A percentile compares a stretch with the other conserved stretches of the same genome.
Conservation (phyloP, 306 rosid genomes). For the Cicer judaicum region DNA sequence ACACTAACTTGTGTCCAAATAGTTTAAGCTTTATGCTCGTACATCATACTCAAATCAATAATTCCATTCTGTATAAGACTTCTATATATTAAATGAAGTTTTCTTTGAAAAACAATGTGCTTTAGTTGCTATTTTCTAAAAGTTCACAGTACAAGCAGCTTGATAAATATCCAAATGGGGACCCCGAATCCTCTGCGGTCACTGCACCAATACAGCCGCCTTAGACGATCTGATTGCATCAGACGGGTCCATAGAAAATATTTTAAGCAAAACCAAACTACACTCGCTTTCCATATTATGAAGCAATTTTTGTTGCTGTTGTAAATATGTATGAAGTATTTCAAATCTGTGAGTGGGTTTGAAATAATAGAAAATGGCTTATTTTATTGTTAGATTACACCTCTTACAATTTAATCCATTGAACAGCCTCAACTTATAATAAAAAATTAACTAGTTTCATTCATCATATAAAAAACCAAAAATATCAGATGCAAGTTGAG, state of each 20-base stretch:
- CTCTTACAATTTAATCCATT: slow-evolving; percentile 16
- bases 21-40: background rate
- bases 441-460: slow-evolving; percentile 4
- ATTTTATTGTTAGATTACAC: slow-evolving; percentile 9
- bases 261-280: background rate
- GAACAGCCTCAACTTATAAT: slow-evolving; percentile 14
- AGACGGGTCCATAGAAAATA: background rate
- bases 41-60: slow-evolving; percentile 9
- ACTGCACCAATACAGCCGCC: background rate
- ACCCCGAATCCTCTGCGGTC: background rate
- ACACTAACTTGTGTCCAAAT: background rate
- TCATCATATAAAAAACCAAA: slow-evolving; percentile 11
- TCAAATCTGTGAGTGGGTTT: slow-evolving; percentile 22
- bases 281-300: background rate
- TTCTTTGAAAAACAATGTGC: background rate
- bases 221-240: background rate
- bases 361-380: slow-evolving; percentile 4
- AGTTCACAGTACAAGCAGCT: background rate
- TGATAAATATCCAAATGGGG: background rate
- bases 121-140: background rate
- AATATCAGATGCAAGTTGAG: slow-evolving; percentile 21
- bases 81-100: background rate
- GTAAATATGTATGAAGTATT: background rate
- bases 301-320: background rate
- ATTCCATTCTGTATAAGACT: background rate